These are phyloP conservation scores for Penicillium glabrum DNA, from an alignment of 2,329 filamentous ascomycete species.

Conservation along the genomic window DNA sequence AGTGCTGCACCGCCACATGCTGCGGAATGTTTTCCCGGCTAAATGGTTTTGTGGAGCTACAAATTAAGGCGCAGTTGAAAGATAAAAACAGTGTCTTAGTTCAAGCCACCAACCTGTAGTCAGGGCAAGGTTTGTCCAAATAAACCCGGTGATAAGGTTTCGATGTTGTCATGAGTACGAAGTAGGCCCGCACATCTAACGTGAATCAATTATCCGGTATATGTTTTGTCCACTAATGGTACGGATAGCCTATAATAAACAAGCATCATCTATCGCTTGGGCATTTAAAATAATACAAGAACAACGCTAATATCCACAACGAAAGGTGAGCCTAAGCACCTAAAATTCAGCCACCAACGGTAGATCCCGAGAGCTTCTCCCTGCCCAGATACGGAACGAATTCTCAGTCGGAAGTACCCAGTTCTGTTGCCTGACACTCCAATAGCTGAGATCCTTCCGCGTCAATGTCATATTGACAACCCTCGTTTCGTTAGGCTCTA, in stretches of 20 bases:
- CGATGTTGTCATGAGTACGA: background rate
- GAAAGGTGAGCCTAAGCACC: background rate
- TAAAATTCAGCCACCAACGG: slow-evolving; percentile 30
- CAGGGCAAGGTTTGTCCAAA: background rate
- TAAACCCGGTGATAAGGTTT: background rate
- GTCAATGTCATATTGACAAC: slow-evolving; percentile 61
- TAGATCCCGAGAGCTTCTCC: slow-evolving; percentile 37
- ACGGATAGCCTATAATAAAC: background rate
- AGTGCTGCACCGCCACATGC: slow-evolving; percentile 5
- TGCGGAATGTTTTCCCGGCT: background rate
- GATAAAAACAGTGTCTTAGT: background rate
- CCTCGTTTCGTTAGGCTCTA: slow-evolving; percentile 55
- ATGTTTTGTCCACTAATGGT: background rate
- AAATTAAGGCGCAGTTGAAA: background rate
- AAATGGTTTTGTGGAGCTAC: background rate
- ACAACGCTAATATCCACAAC: background rate
- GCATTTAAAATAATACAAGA: background rate
- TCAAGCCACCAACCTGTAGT: background rate
- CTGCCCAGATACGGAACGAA: slow-evolving; percentile 35
- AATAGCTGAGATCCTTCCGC: slow-evolving; percentile 70
- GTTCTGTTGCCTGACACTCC: slow-evolving; percentile 67
- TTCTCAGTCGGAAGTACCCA: slow-evolving; percentile 61
- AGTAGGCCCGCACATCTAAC: background rate
- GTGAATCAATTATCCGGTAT: background rate
- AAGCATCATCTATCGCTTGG: background rate